Conservation (phyloP, 192 early-diverging fungal species). For the Gaertneriomyces sp. region DNA sequence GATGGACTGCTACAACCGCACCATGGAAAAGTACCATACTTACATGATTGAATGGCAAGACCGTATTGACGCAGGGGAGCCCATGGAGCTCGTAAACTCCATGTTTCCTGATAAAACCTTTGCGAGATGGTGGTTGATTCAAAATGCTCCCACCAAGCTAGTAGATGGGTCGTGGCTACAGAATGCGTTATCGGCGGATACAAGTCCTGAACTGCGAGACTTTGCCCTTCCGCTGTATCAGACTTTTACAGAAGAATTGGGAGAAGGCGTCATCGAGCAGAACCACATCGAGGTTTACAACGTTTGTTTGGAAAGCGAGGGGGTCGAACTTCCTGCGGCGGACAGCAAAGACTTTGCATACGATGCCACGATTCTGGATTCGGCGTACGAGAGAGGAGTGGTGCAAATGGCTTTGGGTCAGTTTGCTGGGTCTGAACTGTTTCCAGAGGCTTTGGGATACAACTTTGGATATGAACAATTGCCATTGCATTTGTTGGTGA, state of each 20-base stretch:
- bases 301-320: not conserved
- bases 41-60: constrained; percentile 18
- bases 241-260: constrained; percentile 21
- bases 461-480: constrained; percentile 26
- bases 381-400: constrained; percentile 7
- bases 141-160: constrained; percentile 20
- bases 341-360: constrained; percentile 8
- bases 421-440: constrained; percentile 8
- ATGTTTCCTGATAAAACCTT: constrained; percentile 17
- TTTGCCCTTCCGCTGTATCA: constrained; percentile 16
- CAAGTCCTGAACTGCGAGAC: not conserved
- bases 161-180: constrained; percentile 22
- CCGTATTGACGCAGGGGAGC: not conserved
- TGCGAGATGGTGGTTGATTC: constrained; percentile 19
- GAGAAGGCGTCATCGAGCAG: constrained; percentile 6
- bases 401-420: constrained; percentile 20
- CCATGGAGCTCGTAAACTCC: not conserved
- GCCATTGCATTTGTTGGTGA: constrained; percentile 17
- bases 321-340: constrained; percentile 2
- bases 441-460: constrained; percentile 23
- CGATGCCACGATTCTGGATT: not conserved
- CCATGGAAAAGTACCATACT: constrained; percentile 13
- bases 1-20: constrained; percentile 7
- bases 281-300: constrained; percentile 20
- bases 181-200: not conserved